Evolutionary conservation across 1,139 yeast species (phyloP).

Genomic region (Saccharomyces hybrid): DNA sequence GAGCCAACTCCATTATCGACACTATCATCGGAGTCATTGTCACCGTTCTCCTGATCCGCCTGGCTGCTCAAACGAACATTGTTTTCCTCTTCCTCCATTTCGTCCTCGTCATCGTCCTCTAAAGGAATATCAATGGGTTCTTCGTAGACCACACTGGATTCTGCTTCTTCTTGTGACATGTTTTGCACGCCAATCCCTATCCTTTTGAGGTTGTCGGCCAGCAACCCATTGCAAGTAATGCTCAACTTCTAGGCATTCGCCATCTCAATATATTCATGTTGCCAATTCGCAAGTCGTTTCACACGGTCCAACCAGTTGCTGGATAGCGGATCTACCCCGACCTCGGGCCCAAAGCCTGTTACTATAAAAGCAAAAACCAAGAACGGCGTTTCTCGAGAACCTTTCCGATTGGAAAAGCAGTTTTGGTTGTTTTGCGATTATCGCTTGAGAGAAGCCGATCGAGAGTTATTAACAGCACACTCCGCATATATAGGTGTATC

Average conservation of each 20-base stretch:
- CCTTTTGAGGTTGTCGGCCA: background rate
- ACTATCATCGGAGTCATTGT: background rate
- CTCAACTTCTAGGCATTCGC: background rate
- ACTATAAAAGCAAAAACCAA: background rate
- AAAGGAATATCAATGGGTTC: conserved; percentile 16
- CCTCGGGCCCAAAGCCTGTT: background rate
- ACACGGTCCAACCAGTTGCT: background rate
- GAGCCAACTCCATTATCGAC: background rate
- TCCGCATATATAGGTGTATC: background rate
- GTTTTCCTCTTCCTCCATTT: conserved; percentile 6
- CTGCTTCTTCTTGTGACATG: conserved; percentile 10
- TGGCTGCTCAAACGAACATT: background rate
- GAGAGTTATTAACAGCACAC: background rate
- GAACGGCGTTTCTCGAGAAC: background rate
- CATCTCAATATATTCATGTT: background rate
- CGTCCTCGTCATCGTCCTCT: conserved; percentile 14
- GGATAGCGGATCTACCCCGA: background rate
- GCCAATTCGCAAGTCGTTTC: background rate
- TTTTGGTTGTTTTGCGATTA: background rate
- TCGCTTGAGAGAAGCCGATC: background rate
- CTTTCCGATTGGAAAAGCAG: conserved; percentile 4
- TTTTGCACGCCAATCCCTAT: background rate
- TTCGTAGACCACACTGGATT: conserved; percentile 13
- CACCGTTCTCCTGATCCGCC: background rate
- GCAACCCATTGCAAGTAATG: background rate